A percentile compares a stretch with the other conserved stretches of the same genome.
phyloP scores from a whole-genome alignment of 2,329 filamentous ascomycete species.

The Zymoseptoria tritici region DNA sequence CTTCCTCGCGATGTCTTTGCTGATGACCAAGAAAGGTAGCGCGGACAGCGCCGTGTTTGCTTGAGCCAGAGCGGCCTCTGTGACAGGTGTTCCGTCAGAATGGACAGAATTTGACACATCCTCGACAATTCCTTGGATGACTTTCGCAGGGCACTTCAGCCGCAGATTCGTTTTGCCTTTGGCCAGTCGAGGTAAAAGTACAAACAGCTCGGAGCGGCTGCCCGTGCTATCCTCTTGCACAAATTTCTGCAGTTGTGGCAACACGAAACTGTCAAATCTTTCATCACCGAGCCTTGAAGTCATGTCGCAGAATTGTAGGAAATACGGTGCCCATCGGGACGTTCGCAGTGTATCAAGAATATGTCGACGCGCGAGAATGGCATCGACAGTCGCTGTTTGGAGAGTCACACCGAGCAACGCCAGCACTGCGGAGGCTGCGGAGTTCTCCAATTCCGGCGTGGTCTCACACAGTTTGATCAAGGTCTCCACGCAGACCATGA shows the following conservation, averaged over 20 bases:
- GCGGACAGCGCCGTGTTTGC: constrained; percentile 13
- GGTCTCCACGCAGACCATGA: constrained; percentile 44
- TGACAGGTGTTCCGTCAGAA: background rate
- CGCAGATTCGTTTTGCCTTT: constrained; percentile 4
- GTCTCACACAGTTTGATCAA: constrained; percentile 25
- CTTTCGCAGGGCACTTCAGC: constrained; percentile 5
- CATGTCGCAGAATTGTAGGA: constrained; percentile 77
- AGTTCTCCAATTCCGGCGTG: constrained; percentile 12
- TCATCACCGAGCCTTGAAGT: constrained; percentile 66
- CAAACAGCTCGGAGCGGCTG: constrained; percentile 4
- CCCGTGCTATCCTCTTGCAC: constrained; percentile 51
- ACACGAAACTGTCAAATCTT: constrained; percentile 70
- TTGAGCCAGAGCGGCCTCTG: constrained; percentile 2
- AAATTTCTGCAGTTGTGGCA: constrained; percentile 79
- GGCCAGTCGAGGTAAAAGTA: constrained; percentile 10
- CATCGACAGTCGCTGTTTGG: constrained; percentile 70
- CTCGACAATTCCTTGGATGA: background rate
- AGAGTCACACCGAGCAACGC: constrained; percentile 56
- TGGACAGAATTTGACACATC: background rate
- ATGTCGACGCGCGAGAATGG: constrained; percentile 62
- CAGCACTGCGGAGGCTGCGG: constrained; percentile 33
- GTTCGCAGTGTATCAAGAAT: constrained; percentile 58
- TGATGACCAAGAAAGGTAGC: constrained; percentile 13
- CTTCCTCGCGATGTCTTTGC: constrained; percentile 1
- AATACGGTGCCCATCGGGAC: constrained; percentile 61